These are phyloP conservation scores for Camelina laxa DNA, from an alignment of 345 rosid genomes.

Conservation along the genomic window DNA sequence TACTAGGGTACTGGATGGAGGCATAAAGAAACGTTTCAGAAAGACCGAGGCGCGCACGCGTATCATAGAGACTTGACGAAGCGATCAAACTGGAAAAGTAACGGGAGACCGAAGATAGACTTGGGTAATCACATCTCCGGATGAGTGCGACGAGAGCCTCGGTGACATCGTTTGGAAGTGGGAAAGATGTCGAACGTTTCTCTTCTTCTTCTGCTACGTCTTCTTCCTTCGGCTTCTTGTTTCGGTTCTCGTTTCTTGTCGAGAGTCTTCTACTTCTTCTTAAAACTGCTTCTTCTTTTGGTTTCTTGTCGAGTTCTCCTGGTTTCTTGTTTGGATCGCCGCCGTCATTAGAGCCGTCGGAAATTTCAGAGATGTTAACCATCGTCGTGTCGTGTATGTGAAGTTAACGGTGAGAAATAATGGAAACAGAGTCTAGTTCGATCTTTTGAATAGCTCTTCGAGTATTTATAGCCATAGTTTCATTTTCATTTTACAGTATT, in stretches of 20 bases:
- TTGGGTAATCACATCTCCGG: neutral
- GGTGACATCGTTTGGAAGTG: neutral
- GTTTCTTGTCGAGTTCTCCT: neutral
- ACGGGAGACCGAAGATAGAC: neutral
- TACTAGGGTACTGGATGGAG: neutral
- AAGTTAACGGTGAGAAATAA: neutral
- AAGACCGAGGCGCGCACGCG: neutral
- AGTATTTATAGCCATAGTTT: neutral
- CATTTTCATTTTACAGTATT: no score
- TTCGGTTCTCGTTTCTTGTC: neutral
- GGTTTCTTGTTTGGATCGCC: neutral
- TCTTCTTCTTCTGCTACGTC: neutral
- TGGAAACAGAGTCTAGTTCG: neutral
- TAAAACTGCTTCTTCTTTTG: neutral
- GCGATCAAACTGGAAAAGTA: neutral
- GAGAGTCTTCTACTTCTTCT: neutral
- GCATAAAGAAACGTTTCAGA: neutral
- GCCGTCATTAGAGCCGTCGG: neutral
- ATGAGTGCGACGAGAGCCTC: neutral
- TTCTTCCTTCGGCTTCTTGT: neutral
- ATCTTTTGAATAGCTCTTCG: neutral
- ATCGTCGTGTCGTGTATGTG: neutral
- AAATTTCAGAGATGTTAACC: neutral
- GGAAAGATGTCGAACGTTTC: neutral
- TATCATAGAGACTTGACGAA: neutral